Percentiles rank a stretch among this genome's conserved stretches.
Evolutionary conservation across 2,329 filamentous ascomycete species (phyloP).

Genomic region (Ophiostoma himal-ulmi): DNA sequence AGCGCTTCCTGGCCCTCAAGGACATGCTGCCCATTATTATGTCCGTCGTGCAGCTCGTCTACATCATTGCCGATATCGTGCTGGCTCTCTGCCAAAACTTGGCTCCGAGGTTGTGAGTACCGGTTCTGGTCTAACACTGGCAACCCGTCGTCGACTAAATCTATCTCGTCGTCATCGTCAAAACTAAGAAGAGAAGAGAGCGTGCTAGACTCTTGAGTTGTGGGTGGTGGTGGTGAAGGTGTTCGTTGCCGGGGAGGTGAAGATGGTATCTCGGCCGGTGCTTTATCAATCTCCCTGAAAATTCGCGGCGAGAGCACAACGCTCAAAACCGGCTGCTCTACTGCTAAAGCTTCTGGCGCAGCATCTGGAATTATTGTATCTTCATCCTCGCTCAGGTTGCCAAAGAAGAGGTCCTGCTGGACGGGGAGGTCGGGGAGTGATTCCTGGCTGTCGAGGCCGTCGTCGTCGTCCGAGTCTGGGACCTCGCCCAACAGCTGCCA

Average conservation of each 20-base stretch:
- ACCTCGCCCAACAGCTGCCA: constrained; percentile 43
- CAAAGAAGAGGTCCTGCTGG: not conserved
- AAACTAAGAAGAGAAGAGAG: not conserved
- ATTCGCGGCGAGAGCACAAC: constrained; percentile 2
- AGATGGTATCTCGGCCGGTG: not conserved
- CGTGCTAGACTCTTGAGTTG: not conserved
- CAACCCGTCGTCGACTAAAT: constrained; percentile 18
- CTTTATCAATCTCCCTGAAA: not conserved
- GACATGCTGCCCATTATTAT: not conserved
- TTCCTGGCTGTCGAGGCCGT: constrained; percentile 34
- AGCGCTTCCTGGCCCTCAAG: not conserved
- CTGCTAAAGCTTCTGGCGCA: not conserved
- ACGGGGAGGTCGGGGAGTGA: constrained; percentile 3
- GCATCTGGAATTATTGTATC: not conserved
- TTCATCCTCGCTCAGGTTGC: not conserved
- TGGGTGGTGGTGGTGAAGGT: not conserved
- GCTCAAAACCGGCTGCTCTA: not conserved
- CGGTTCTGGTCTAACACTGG: not conserved
- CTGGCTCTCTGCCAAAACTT: not conserved
- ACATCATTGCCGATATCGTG: not conserved
- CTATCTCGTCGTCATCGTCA: constrained; percentile 24
- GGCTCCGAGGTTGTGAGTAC: not conserved
- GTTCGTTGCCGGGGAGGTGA: constrained; percentile 1
- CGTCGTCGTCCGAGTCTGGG: constrained; percentile 42
- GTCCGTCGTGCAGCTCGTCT: not conserved